Evolutionary conservation across 345 rosid genomes (phyloP), one percentile per base, ranked within the genome.

Genomic region (Tarenaya hassleriana): DNA sequence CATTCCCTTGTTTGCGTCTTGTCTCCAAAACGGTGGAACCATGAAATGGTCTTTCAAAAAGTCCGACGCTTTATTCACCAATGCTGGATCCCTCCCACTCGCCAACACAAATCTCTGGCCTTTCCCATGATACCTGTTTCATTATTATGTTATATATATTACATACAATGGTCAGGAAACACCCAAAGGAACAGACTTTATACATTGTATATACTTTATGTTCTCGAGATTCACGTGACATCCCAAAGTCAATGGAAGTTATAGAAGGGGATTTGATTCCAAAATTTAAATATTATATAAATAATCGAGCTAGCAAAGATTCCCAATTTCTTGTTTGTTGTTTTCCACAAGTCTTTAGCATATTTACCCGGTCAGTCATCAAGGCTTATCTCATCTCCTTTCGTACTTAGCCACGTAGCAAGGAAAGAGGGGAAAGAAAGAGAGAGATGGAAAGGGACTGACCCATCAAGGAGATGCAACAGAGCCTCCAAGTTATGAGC

Each of bases 401-500:
- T 5, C 2, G 29, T 5, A 24, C 3, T 2, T 2, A 24, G 29
- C 29, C 29, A 24, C 29, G 29, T 24, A 2, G 29, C n/a, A n/a
- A n/a, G n/a, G n/a, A n/a, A n/a, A n/a, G n/a, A n/a, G n/a, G n/a
- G n/a, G n/a, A n/a, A n/a, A 24, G 5, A 24, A 24, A 24, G 29
- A 24, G 29, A 24, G 29, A 2, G 29, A 24, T n/a, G 5, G 29
- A 24, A 24, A 5, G 29, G 2, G 29, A 70, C 87, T 63, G 21
- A 89, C 94, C 97, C 97, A 57, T 90, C 95, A 35, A 86, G 78
- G 42, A 90, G 58, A 59, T 90, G 97, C 67, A 90, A 61, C 43
- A 55, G 76, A 45, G 91, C 94, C 47, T 90, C 96, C 52, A 90
- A 69, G 57, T 90, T 80, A 63, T 90, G 97, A 1, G 84, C 71